Conservation (phyloP, 257 asterid species). For the Coffea canephora region DNA sequence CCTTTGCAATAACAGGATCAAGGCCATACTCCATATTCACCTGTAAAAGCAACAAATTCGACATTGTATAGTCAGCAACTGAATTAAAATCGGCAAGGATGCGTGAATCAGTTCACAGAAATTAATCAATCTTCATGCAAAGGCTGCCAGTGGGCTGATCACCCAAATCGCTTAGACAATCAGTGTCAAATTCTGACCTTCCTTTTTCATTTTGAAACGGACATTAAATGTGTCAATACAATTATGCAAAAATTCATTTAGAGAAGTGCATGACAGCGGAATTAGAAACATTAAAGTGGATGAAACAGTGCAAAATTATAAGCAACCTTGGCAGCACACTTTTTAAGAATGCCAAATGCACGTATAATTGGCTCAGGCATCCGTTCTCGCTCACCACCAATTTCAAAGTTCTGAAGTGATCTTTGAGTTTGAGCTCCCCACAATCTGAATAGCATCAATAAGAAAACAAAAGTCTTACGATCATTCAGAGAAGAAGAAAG, state of each 20-base stretch:
- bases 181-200: not conserved
- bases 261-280: not conserved
- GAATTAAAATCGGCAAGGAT: not conserved
- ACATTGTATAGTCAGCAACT: not conserved
- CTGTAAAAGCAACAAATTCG: conserved; percentile 31
- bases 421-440: conserved; percentile 99
- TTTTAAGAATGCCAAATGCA: conserved; percentile 92
- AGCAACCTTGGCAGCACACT: conserved; percentile 91
- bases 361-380: conserved; percentile 96
- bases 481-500: not conserved
- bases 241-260: too few species aligned
- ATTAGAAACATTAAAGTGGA: not conserved
- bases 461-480: not conserved
- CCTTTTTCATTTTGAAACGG: not conserved
- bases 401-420: conserved; percentile 91
- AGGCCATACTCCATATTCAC: conserved; percentile 96
- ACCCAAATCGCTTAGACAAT: not conserved
- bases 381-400: conserved; percentile 93
- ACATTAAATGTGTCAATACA: not conserved
- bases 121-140: not conserved
- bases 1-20: conserved; percentile 87
- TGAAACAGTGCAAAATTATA: not conserved
- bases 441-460: conserved; percentile 44
- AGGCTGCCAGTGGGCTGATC: not conserved
- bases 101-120: not conserved